Evolutionary conservation across 768 basidiomycete species (phyloP).

Genomic region (Termitomyces bulborhizus): DNA sequence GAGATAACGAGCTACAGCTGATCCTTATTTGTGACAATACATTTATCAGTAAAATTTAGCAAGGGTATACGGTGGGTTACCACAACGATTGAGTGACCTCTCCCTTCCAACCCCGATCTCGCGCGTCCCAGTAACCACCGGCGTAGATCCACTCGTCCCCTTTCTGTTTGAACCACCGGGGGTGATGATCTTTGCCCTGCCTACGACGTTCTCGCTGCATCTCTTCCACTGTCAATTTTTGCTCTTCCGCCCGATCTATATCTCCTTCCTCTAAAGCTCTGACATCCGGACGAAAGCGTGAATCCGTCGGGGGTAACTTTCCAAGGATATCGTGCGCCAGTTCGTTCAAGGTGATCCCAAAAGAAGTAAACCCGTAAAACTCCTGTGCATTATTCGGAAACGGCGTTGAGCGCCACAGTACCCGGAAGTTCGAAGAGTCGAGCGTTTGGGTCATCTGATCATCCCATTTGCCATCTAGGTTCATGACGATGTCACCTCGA

Average conservation of each 20-base stretch:
- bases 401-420: constrained; percentile 72
- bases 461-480: constrained; percentile 89
- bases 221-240: constrained; percentile 71
- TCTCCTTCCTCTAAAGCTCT: constrained; percentile 77
- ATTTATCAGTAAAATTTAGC: not conserved
- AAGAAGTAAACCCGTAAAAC: constrained; percentile 80
- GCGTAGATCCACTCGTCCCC: constrained; percentile 69
- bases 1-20: not conserved
- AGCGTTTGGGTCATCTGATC: constrained; percentile 68
- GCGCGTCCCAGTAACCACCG: constrained; percentile 83
- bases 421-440: constrained; percentile 60
- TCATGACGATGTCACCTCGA: constrained; percentile 47
- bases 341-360: constrained; percentile 77
- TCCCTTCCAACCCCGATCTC: constrained; percentile 58
- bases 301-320: constrained; percentile 75
- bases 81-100: constrained; percentile 48
- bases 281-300: constrained; percentile 76
- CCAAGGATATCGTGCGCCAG: constrained; percentile 58
- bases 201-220: constrained; percentile 68
- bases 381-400: constrained; percentile 68
- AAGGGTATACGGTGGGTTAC: constrained; percentile 31
- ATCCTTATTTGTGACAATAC: not conserved
- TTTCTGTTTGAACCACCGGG: constrained; percentile 71
- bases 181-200: constrained; percentile 49
- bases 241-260: constrained; percentile 60